Base-by-base conservation (phyloP, 2,329 filamentous ascomycete genomes). In the Neophaeococcomyces aloes region DNA sequence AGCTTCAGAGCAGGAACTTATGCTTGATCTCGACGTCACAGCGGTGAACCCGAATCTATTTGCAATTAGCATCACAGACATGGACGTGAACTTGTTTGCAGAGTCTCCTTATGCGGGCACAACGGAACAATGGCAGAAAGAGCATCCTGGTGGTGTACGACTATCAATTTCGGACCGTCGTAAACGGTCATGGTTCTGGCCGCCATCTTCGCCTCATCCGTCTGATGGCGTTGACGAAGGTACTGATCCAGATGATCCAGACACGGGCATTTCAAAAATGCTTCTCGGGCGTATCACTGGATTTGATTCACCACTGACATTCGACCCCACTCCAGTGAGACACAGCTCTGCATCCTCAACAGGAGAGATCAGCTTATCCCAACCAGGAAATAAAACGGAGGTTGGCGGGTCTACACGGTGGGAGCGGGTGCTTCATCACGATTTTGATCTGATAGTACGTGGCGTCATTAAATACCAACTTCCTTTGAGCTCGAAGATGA, bases 21-120 rank as follows among this genome's bases (percentile, higher is more conserved):
- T 98, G 78, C 76, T 96, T 56, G 89, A 98, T 61, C 67, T 98
- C 38, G 78, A 85, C 15, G 86, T 98, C 47, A 78, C 78, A 53
- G 91, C 89, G 0, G 73, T 89, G 55, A 98, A 98, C 59, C 88
- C 89, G 1, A 98, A 96, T 55, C 79, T 95, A 31, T 83, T 96
- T 30, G 79, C 86, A 2, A 83, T 98, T 32, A 83, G 83, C 2
- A 78, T 98, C 29, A 80, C 84, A 50, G 80, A 88, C 36, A 82
- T 93, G 58, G 87, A 96, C 59, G 72, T 96, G 45, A 87, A 93
- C 57, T 76, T 98, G 25, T 96, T 96, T 63, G 91, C 91, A 23
- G 94, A 93, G 64, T 95, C 87, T 47, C 86, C 84, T 48, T 84
- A 89, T 59, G 83, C 89, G 10, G 84, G 85, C n/a, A 70, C 45